phyloP scores from a whole-genome alignment of 176 grass and related monocot genomes.

The Carex littledalei region DNA sequence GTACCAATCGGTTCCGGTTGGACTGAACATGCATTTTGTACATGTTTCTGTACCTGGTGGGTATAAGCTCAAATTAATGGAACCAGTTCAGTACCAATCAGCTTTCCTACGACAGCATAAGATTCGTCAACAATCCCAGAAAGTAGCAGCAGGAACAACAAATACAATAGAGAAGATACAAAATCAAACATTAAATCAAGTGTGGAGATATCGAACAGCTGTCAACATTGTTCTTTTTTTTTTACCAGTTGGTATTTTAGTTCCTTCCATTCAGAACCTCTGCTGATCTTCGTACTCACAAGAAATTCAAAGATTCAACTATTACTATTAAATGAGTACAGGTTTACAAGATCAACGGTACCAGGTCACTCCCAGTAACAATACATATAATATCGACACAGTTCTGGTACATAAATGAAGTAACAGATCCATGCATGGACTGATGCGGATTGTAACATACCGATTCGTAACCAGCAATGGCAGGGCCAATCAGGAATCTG shows the following conservation, averaged over 20 bases:
- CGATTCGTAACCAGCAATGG: constrained; percentile 92
- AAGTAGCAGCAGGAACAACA: too few relatives aligned
- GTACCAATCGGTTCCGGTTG: neutral
- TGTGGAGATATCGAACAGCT: neutral
- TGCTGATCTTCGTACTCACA: neutral
- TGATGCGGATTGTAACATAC: constrained; percentile 29
- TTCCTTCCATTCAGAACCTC: neutral
- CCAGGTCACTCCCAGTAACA: neutral
- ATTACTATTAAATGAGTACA: neutral
- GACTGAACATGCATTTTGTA: neutral
- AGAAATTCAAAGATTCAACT: neutral
- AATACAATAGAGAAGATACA: constrained; percentile 33
- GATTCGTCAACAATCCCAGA: neutral
- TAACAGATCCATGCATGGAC: neutral
- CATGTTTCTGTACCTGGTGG: neutral
- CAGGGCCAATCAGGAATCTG: constrained; percentile 47
- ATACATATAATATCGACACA: neutral
- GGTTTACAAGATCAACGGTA: neutral
- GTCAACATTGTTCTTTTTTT: neutral
- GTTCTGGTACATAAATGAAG: neutral
- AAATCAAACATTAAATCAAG: constrained; percentile 30
- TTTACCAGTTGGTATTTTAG: neutral
- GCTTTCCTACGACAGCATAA: neutral
- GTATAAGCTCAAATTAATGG: neutral
- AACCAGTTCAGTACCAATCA: neutral